Conservation (phyloP, 2,329 filamentous ascomycete genomes). For the Penicillium digitatum region DNA sequence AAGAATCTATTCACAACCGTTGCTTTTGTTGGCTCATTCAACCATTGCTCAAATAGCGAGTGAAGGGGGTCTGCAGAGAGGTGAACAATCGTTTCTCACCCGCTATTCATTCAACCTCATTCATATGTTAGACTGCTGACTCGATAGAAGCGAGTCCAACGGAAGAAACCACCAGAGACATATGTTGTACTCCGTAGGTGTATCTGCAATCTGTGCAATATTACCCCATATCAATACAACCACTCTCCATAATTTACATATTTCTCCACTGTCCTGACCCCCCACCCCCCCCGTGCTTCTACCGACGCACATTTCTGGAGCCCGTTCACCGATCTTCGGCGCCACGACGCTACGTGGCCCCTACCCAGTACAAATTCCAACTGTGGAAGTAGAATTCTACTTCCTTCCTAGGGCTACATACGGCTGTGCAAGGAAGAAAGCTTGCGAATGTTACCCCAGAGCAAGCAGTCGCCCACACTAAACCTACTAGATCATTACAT, state of each 20-base stretch:
- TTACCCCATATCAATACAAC: neutral
- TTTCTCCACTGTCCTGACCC: neutral
- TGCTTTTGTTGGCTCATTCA: neutral
- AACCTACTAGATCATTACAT: neutral
- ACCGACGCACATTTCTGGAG: neutral
- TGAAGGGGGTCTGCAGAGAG: neutral
- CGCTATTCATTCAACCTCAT: neutral
- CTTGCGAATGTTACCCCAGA: neutral
- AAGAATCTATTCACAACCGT: neutral
- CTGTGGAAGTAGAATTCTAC: neutral
- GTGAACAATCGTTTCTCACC: neutral
- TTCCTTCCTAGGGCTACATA: neutral
- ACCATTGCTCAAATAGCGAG: constrained; percentile 6
- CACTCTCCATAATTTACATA: neutral
- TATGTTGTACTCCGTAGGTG: no score
- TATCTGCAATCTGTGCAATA: neutral
- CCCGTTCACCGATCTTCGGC: neutral
- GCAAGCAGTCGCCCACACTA: neutral
- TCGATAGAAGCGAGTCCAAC: neutral
- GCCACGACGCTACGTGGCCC: neutral
- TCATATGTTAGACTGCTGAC: no score
- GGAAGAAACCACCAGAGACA: no score
- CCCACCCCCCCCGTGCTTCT: neutral
- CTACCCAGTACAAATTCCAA: neutral
- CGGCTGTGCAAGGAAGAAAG: constrained; percentile 5